A percentile compares a stretch with the other conserved stretches of the same genome.
Conservation (phyloP, 306 rosid genomes). For the Luffa acutangula region DNA sequence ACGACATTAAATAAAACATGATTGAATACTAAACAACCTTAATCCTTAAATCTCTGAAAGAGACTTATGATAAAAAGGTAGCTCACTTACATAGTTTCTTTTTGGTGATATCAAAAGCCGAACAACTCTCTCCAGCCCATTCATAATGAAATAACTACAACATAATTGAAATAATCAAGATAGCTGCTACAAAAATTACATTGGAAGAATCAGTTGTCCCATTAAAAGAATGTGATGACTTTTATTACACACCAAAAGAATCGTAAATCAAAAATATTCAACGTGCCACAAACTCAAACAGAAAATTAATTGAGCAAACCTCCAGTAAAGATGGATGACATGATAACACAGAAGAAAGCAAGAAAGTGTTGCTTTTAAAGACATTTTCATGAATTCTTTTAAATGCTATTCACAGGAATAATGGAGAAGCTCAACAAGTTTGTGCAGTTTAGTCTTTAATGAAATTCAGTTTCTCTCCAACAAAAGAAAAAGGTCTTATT, state of each 20-base stretch:
- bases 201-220: not conserved
- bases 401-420: not conserved
- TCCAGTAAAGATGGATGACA: not conserved
- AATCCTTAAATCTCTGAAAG: not conserved
- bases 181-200: not conserved
- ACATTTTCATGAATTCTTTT: not conserved
- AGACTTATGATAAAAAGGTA: not conserved
- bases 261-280: not conserved
- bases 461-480: not conserved
- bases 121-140: conserved; percentile 88
- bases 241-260: too few relatives aligned
- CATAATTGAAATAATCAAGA: not conserved
- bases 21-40: conserved; percentile 8
- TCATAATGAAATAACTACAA: conserved; percentile 76
- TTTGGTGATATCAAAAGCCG: conserved; percentile 74
- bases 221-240: not conserved
- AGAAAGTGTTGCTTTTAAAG: not conserved
- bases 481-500: not conserved
- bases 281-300: not conserved
- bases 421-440: not conserved
- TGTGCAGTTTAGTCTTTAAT: not conserved
- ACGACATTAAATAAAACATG: not conserved
- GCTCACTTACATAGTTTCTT: conserved; percentile 72
- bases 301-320: not conserved
- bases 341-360: not conserved